phyloP scores from a whole-genome alignment of 176 grass and related monocot species.

The Triticum monococcum region DNA sequence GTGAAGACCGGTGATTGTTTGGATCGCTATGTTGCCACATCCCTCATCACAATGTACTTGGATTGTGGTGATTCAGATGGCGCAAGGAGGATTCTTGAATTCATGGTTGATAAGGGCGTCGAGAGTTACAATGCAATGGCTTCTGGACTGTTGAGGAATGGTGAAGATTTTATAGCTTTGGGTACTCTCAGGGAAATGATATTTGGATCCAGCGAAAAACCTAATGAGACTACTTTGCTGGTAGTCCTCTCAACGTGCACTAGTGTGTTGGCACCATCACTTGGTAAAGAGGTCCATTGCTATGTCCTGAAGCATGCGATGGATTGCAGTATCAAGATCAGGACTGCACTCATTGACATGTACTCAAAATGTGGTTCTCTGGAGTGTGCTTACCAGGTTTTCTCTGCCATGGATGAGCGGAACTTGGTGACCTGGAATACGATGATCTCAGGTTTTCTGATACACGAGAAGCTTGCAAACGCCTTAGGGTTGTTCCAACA shows the following conservation, averaged over 20 bases:
- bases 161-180: conserved; percentile 20
- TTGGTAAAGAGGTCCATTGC: conserved; percentile 44
- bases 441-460: conserved; percentile 42
- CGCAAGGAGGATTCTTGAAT: conserved; percentile 21
- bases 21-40: conserved; percentile 27
- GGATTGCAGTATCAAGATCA: conserved; percentile 25
- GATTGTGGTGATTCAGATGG: background rate
- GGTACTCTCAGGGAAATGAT: conserved; percentile 23
- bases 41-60: conserved; percentile 42
- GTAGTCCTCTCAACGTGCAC: conserved; percentile 36
- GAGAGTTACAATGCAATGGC: conserved; percentile 49
- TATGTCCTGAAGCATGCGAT: conserved; percentile 20
- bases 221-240: conserved; percentile 35
- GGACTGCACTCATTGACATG: conserved; percentile 37
- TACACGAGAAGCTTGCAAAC: background rate
- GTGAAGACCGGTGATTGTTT: conserved; percentile 32
- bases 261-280: background rate
- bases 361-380: conserved; percentile 33
- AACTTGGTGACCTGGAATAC: conserved; percentile 43
- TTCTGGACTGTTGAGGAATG: conserved; percentile 29
- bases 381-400: conserved; percentile 34
- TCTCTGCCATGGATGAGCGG: conserved; percentile 18
- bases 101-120: conserved; percentile 24
- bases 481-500: conserved; percentile 19
- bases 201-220: background rate